phyloP scores from a whole-genome alignment of 75 land plant genomes.

The Pinus taeda region DNA sequence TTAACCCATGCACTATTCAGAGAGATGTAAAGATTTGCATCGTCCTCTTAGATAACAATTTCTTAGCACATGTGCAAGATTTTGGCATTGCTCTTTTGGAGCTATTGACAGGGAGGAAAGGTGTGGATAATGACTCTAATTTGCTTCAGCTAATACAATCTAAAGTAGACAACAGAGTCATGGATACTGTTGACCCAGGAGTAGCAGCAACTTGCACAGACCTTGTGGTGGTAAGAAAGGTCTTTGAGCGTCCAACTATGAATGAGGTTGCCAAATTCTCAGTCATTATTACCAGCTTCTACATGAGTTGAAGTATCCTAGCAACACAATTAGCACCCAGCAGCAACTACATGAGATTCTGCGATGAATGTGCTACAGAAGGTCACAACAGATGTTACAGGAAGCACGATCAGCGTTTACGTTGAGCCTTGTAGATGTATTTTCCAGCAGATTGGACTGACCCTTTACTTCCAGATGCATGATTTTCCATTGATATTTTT shows the following conservation, averaged over 20 bases:
- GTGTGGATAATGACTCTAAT: constrained; percentile 82
- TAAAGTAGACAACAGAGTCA: constrained; percentile 63
- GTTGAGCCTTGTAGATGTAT: too few relatives aligned
- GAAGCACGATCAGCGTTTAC: constrained; percentile 54
- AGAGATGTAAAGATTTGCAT: constrained; percentile 89
- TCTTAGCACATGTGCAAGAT: constrained; percentile 87
- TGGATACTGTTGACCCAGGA: constrained; percentile 81
- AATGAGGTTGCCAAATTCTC: too few relatives aligned
- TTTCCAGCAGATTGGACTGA: too few relatives aligned
- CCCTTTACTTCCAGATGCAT: too few relatives aligned
- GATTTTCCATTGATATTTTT: too few relatives aligned
- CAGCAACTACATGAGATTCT: constrained; percentile 24
- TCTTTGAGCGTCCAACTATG: constrained; percentile 29
- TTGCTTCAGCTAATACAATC: constrained; percentile 75
- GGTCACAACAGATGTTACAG: constrained; percentile 46
- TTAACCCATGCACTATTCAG: constrained; percentile 82
- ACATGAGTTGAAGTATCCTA: background rate
- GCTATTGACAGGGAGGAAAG: constrained; percentile 82
- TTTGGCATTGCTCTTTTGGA: constrained; percentile 91
- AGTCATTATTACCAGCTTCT: constrained; percentile 14
- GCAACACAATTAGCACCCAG: constrained; percentile 14
- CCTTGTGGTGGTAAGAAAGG: constrained; percentile 40
- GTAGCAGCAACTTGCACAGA: constrained; percentile 72
- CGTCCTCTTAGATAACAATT: constrained; percentile 79
- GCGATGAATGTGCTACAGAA: constrained; percentile 62